phyloP scores from a whole-genome alignment of 768 basidiomycete genomes.

The Rhizopogon vinicolor region DNA sequence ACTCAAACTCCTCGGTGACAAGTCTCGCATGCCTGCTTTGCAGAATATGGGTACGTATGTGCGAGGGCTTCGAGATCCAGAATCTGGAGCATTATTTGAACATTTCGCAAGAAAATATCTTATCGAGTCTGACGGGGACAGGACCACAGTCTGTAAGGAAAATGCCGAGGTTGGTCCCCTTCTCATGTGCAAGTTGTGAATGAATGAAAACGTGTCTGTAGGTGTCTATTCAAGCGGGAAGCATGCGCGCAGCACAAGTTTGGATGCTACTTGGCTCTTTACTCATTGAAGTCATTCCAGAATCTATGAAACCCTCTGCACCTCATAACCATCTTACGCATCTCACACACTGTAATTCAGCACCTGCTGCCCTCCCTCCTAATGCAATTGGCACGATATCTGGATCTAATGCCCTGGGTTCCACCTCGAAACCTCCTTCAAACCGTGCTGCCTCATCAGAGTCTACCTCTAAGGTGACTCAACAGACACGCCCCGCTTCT shows the following conservation, averaged over 20 bases:
- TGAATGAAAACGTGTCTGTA: constrained; percentile 16
- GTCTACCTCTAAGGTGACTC: constrained; percentile 6
- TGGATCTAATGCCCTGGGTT: constrained; percentile 5
- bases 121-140: constrained; percentile 35
- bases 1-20: constrained; percentile 60
- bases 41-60: constrained; percentile 58
- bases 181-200: neutral
- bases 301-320: constrained; percentile 22
- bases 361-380: constrained; percentile 34
- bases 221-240: constrained; percentile 58
- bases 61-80: constrained; percentile 17
- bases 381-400: constrained; percentile 10
- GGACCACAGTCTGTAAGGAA: constrained; percentile 33
- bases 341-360: constrained; percentile 35
- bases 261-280: constrained; percentile 66
- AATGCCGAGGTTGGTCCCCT: constrained; percentile 52
- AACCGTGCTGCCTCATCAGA: constrained; percentile 23
- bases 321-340: constrained; percentile 15
- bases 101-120: constrained; percentile 59
- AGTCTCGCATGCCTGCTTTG: constrained; percentile 39
- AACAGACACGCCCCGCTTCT: constrained; percentile 8
- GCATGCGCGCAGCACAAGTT: constrained; percentile 51
- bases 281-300: constrained; percentile 44
- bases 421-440: constrained; percentile 17
- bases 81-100: constrained; percentile 30